Percentiles rank a stretch among this genome's conserved stretches.
phyloP scores from a whole-genome alignment of 208 protist species.

The Crithidia acanthocephali region DNA sequence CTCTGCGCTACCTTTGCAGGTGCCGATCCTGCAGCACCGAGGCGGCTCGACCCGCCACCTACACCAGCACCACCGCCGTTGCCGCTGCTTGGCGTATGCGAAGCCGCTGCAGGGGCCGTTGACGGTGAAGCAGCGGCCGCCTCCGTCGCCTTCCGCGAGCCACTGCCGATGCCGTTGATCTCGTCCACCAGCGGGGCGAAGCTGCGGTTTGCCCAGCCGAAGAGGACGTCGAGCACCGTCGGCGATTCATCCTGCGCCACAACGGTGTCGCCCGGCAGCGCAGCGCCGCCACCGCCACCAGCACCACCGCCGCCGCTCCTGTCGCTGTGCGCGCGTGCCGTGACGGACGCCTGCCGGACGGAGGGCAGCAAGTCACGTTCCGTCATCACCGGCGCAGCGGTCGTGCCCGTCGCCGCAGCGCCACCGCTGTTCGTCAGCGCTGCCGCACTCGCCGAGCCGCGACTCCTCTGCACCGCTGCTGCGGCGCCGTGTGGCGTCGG shows the following conservation, averaged over 20 bases:
- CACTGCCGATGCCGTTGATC: slow-evolving; percentile 2
- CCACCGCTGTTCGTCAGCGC: background rate
- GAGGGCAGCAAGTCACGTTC: slow-evolving; percentile 60
- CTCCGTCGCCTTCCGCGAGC: background rate
- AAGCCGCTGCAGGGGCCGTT: no score
- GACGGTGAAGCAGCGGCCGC: background rate
- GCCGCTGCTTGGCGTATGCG: no score
- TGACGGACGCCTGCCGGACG: slow-evolving; percentile 36
- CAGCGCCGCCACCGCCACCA: background rate
- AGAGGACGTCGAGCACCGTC: slow-evolving; percentile 38
- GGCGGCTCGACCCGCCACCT: no score
- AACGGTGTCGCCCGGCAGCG: background rate
- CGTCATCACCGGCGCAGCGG: slow-evolving; percentile 19
- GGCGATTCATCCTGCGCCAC: slow-evolving; percentile 19
- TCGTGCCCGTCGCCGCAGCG: background rate
- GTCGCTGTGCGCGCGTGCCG: slow-evolving; percentile 7
- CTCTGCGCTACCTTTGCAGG: background rate
- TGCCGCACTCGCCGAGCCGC: background rate
- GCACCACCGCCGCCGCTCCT: background rate
- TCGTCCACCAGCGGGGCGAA: slow-evolving; percentile 15
- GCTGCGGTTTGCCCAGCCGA: slow-evolving; percentile 39
- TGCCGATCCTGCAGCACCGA: no score
- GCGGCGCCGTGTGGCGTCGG: background rate
- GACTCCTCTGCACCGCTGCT: background rate
- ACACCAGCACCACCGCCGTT: no score